phyloP scores from a whole-genome alignment of 192 early-diverging fungal genomes.

The Linnemannia zychae region DNA sequence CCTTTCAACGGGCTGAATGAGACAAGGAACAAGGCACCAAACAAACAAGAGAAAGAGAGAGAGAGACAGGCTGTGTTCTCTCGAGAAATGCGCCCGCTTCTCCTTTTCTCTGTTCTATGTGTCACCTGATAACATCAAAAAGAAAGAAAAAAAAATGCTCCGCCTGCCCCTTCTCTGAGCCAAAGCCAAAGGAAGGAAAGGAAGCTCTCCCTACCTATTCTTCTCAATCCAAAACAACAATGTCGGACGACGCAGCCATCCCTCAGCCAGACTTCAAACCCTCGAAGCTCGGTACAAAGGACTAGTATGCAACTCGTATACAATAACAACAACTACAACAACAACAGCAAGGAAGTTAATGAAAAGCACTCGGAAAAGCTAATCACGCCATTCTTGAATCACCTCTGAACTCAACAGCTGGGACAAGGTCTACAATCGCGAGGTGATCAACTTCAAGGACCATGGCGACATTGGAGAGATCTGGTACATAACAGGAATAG shows the following conservation, averaged over 20 bases:
- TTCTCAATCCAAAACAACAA: conserved; percentile 3
- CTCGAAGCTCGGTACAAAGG: conserved; percentile 71
- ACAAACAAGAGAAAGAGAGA: too few relatives aligned
- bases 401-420: conserved; percentile 63
- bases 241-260: conserved; percentile 36
- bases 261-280: conserved; percentile 60
- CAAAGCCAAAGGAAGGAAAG: neutral
- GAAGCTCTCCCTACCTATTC: neutral
- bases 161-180: too few relatives aligned
- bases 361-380: neutral
- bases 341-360: neutral
- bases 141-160: too few relatives aligned
- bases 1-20: neutral
- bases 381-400: neutral
- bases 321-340: neutral
- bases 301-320: conserved; percentile 62
- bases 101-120: too few relatives aligned
- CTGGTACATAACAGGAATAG: conserved; percentile 64
- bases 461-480: conserved; percentile 92
- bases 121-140: too few relatives aligned
- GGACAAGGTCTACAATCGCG: conserved; percentile 86
- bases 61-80: too few relatives aligned
- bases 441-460: conserved; percentile 84
- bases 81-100: too few relatives aligned
- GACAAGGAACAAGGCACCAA: too few relatives aligned